These are phyloP conservation scores for Teratosphaeria nubilosa DNA, from an alignment of 2,329 filamentous ascomycete species.

Conservation along the genomic window DNA sequence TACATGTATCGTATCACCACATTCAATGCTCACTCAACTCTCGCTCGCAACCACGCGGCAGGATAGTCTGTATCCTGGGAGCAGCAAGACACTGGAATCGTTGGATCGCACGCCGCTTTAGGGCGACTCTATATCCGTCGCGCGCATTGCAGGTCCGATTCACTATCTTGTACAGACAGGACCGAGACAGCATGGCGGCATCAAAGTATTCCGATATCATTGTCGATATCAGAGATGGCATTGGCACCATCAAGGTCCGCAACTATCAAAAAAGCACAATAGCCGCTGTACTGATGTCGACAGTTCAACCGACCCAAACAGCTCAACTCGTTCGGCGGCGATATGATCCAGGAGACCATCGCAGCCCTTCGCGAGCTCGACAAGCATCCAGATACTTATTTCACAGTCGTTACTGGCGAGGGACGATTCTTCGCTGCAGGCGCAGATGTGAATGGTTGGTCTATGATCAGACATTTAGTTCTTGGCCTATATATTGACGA, in stretches of 20 bases:
- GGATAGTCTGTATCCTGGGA: neutral
- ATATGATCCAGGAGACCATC: slow-evolving; percentile 16
- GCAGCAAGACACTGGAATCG: neutral
- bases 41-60: neutral
- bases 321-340: slow-evolving; percentile 18
- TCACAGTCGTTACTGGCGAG: slow-evolving; percentile 20
- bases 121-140: neutral
- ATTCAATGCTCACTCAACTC: neutral
- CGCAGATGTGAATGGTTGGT: slow-evolving; percentile 16
- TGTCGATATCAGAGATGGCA: slow-evolving; percentile 14
- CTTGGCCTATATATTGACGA: neutral
- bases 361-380: slow-evolving; percentile 17
- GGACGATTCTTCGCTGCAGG: slow-evolving; percentile 19
- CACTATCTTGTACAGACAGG: neutral
- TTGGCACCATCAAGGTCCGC: slow-evolving; percentile 18
- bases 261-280: neutral
- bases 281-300: neutral
- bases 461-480: neutral
- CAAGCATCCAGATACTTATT: slow-evolving; percentile 16
- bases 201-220: slow-evolving; percentile 16
- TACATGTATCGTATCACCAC: no score
- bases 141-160: neutral
- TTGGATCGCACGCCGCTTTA: neutral
- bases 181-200: neutral
- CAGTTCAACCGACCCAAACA: slow-evolving; percentile 20